phyloP scores from a whole-genome alignment of 129 eudicot genomes.

The Smallanthus sonchifolius region DNA sequence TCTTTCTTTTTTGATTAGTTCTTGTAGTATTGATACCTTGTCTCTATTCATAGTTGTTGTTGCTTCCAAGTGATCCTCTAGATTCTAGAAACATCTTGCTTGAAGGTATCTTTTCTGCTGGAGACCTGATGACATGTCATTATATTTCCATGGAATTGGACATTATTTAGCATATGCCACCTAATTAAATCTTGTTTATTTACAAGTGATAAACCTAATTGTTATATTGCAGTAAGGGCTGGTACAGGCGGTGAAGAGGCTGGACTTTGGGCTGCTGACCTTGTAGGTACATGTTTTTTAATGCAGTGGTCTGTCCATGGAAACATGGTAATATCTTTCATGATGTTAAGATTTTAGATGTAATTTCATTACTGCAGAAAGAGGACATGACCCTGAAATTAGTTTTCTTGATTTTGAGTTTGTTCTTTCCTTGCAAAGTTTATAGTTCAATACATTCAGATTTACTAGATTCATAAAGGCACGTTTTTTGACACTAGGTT shows the following conservation, averaged over 20 bases:
- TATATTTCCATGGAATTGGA: not conserved
- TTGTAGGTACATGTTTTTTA: constrained; percentile 88
- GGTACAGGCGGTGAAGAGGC: constrained; percentile 99
- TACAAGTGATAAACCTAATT: constrained; percentile 7
- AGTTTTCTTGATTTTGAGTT: not conserved
- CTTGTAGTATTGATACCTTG: constrained; percentile 15
- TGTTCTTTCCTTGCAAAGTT: not conserved
- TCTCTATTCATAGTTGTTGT: constrained; percentile 50
- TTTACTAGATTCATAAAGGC: not conserved
- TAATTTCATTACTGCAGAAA: constrained; percentile 1
- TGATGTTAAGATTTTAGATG: not conserved
- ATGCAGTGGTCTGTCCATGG: constrained; percentile 7
- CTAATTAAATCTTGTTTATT: constrained; percentile 2
- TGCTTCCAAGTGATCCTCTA: constrained; percentile 93
- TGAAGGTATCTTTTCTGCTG: constrained; percentile 58
- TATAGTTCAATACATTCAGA: not conserved
- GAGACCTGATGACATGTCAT: not conserved
- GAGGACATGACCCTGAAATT: not conserved
- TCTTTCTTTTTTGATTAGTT: constrained; percentile 4
- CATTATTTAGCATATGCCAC: not conserved
- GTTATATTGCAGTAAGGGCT: constrained; percentile 77
- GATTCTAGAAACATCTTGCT: constrained; percentile 92
- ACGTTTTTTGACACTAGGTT: constrained; percentile 44
- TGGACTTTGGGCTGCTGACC: constrained; percentile 99
- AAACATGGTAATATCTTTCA: constrained; percentile 1